A percentile compares a stretch with the other conserved stretches of the same genome.
Evolutionary conservation across 1,284 basidiomycete genomes (phyloP).

Genomic region (Boletus semigastroideus): DNA sequence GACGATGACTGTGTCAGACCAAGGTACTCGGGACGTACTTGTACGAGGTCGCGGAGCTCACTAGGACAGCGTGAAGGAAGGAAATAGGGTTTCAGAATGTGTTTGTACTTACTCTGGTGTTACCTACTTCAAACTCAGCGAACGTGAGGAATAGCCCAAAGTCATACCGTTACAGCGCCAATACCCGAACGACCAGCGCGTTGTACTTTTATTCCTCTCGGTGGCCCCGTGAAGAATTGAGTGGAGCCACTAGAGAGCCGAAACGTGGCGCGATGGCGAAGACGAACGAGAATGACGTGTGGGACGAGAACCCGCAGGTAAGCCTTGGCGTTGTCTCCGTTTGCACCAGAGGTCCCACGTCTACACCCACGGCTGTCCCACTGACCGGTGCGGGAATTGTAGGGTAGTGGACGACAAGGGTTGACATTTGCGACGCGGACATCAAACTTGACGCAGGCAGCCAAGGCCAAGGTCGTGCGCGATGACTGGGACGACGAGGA

Average conservation of each 20-base stretch:
- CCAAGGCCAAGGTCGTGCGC: conserved; percentile 24
- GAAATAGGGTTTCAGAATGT: conserved; percentile 2
- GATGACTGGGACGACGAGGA: conserved; percentile 48
- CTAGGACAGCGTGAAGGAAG: conserved; percentile 21
- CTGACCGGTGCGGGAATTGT: not conserved
- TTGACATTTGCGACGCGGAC: conserved; percentile 4
- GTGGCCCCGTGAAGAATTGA: not conserved
- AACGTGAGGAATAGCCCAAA: conserved; percentile 3
- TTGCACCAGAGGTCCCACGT: conserved; percentile 7
- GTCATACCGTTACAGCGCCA: not conserved
- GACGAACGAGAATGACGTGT: conserved; percentile 8
- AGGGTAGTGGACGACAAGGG: conserved; percentile 8
- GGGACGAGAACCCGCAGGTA: conserved; percentile 22
- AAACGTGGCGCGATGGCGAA: conserved; percentile 14
- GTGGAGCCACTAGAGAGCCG: not conserved
- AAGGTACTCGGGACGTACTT: conserved; percentile 83
- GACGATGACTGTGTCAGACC: conserved; percentile 41
- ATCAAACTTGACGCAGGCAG: not conserved
- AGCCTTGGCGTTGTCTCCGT: not conserved
- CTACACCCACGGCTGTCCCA: not conserved
- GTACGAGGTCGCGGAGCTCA: conserved; percentile 64
- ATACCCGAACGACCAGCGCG: conserved; percentile 5
- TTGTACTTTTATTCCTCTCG: not conserved
- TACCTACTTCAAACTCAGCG: conserved; percentile 24
- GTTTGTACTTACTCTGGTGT: not conserved